These are phyloP conservation scores for Haplosporangium sp. DNA, from an alignment of 371 early-diverging fungal genomes.

Conservation along the genomic window DNA sequence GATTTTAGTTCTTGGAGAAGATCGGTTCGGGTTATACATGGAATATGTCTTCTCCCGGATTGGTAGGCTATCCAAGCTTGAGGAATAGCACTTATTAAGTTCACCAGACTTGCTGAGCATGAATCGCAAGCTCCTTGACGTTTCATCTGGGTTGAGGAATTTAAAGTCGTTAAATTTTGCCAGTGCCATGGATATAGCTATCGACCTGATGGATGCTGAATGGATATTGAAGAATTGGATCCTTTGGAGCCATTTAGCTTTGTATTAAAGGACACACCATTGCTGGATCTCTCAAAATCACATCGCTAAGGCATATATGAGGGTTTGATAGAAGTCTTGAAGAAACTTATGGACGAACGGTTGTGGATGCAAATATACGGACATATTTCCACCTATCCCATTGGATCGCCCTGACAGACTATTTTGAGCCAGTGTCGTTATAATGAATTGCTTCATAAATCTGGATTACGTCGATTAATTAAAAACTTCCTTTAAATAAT, in stretches of 20 bases:
- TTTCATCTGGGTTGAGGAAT: not conserved
- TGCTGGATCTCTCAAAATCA: not conserved
- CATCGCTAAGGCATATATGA: too few relatives aligned
- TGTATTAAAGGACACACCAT: not conserved
- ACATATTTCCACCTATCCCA: not conserved
- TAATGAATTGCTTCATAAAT: not conserved
- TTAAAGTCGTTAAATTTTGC: not conserved
- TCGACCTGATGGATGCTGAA: not conserved
- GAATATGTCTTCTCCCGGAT: not conserved
- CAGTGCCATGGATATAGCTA: not conserved
- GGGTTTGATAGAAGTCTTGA: not conserved
- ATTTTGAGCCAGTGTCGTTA: not conserved
- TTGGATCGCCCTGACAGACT: not conserved
- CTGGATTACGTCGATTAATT: too few relatives aligned
- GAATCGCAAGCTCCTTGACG: not conserved
- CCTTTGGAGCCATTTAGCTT: not conserved
- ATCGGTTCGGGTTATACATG: not conserved
- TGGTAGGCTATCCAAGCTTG: not conserved
- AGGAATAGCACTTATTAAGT: not conserved
- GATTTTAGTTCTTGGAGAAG: not conserved
- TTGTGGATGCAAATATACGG: not conserved
- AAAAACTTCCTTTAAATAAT: too few relatives aligned
- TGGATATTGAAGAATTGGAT: not conserved
- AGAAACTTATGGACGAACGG: not conserved
- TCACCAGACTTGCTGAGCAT: not conserved